Conservation (phyloP, 805 yeast genomes). For the Metschnikowia drakensbergensis region DNA sequence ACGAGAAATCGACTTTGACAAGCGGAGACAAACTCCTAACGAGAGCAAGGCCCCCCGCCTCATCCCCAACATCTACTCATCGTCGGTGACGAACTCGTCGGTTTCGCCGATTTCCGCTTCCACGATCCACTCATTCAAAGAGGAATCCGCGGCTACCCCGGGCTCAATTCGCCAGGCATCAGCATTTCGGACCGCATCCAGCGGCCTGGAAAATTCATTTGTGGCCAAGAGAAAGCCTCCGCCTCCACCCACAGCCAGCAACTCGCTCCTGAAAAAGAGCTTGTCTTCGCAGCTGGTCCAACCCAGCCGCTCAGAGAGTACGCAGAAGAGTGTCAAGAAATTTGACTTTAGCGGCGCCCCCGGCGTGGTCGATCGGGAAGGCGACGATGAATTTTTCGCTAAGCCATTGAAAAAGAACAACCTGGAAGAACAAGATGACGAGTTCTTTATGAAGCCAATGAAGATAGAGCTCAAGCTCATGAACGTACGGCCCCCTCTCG, state of each 20-base stretch:
- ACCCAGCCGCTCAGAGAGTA: constrained; percentile 2
- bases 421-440: constrained; percentile 4
- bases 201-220: constrained; percentile 25
- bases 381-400: constrained; percentile 10
- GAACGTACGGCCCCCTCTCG: constrained; percentile 93
- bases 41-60: constrained; percentile 41
- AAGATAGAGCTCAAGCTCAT: constrained; percentile 17
- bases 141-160: constrained; percentile 10
- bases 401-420: neutral
- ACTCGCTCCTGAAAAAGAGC: constrained; percentile 8
- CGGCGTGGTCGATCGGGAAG: constrained; percentile 1
- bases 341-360: constrained; percentile 78
- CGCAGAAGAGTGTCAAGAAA: constrained; percentile 39
- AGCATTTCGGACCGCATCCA: constrained; percentile 2
- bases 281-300: neutral
- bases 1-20: constrained; percentile 77
- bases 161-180: neutral
- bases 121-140: constrained; percentile 28
- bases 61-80: constrained; percentile 20
- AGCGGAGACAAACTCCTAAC: constrained; percentile 72
- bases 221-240: constrained; percentile 73
- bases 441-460: constrained; percentile 19
- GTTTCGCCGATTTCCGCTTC: constrained; percentile 37
- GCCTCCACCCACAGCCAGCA: constrained; percentile 49
- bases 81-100: constrained; percentile 16